Percentiles rank a stretch among this genome's conserved stretches.
Evolutionary conservation across 139 green algal genomes (phyloP).

Genomic region (Chlorella sp.): DNA sequence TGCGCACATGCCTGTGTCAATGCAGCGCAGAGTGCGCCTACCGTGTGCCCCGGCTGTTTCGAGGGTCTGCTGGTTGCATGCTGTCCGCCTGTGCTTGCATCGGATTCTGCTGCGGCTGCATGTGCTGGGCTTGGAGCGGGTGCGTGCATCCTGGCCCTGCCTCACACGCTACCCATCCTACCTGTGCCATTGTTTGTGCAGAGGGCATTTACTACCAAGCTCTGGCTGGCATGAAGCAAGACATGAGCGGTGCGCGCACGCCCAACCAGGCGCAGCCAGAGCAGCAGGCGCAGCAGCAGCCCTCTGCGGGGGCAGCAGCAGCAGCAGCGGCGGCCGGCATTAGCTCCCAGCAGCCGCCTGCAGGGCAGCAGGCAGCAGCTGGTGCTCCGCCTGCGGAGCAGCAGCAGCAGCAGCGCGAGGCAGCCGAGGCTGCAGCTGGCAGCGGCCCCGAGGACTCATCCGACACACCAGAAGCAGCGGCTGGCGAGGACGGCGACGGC

Average conservation of each 20-base stretch:
- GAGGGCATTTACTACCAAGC: constrained; percentile 97
- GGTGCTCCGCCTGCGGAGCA: not conserved
- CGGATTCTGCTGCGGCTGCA: no score
- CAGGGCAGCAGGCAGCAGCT: not conserved
- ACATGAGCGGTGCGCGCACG: constrained; percentile 80
- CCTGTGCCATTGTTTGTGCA: not conserved
- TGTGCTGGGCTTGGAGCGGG: no score
- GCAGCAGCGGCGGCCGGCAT: not conserved
- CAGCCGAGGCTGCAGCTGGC: not conserved
- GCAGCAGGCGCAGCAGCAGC: constrained; percentile 18
- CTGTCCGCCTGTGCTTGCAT: no score
- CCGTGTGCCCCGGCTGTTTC: no score
- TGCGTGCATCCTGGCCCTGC: not conserved
- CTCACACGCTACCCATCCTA: no score
- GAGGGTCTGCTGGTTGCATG: no score
- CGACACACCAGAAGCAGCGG: no score
- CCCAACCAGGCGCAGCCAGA: not conserved
- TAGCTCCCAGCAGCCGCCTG: constrained; percentile 3
- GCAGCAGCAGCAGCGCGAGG: not conserved
- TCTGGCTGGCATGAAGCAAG: constrained; percentile 84
- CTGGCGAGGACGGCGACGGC: not conserved
- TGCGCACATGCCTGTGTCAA: not conserved
- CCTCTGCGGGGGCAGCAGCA: not conserved
- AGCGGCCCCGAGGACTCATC: not conserved
- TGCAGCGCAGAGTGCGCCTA: no score